Base-by-base conservation (phyloP, 495 filamentous ascomycete genomes). In the Xylaria venustula region DNA sequence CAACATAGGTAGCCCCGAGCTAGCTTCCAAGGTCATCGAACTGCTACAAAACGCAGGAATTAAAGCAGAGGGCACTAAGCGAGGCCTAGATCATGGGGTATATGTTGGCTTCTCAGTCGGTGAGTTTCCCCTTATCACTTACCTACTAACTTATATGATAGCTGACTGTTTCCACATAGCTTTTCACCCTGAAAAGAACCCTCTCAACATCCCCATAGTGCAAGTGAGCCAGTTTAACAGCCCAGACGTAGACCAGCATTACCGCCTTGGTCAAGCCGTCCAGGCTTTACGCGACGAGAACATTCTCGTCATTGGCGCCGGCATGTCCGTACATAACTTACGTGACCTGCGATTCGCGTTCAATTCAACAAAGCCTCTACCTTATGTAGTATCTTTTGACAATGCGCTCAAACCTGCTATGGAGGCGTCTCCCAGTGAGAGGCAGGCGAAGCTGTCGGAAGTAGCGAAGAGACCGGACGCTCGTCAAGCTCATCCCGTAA, bases 311-410 rank as follows among this genome's bases (percentile, higher is more conserved):
- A 85, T 96, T 44, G 82, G 83, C 19, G 87, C 89, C 0, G 91
- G 92, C n/a, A 93, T 93, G 90, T 88, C 88, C 1, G 92, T 92
- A 22, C 91, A 94, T 67, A 94, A 94, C 68, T 79, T 93, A 37
- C 80, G 85, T n/a, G 90, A 92, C 64, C 22, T 88, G 61, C 77
- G 78, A 11, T 75, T 75, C 49, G 69, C 78, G 1, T 73, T 69
- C 52, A 79, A 74, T 5, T 72, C 77, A n/a, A 65, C 79, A 17
- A 68, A 60, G 15, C 82, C 84, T 1, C 40, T 87, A 67, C 85
- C 85, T n/a, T 91, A 92, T 70, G 78, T 81, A n/a, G 78, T 79
- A 19, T 86, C 83, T 45, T 96, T 96, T 62, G 90, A 94, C 73
- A 81, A 88, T 40, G 91, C 90, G 12, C 77, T 94, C 20, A 90